Conservation (phyloP, 75 land plant genomes). For the Picea glauca region DNA sequence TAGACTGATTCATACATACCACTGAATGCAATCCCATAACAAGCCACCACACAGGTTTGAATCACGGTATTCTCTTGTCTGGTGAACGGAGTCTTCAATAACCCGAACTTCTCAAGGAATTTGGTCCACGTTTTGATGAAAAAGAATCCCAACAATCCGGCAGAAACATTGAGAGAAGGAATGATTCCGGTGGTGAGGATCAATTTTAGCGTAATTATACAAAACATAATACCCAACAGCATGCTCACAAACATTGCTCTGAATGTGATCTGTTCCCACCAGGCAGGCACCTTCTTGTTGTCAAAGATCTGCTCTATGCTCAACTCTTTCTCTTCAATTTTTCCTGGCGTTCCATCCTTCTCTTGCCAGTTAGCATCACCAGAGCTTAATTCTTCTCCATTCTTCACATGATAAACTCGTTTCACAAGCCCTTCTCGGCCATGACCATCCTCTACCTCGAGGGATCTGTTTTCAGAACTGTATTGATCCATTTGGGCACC, state of each 20-base stretch:
- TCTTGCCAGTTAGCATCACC: too few species aligned
- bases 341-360: too few species aligned
- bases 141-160: constrained; percentile 70
- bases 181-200: constrained; percentile 65
- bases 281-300: constrained; percentile 21
- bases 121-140: constrained; percentile 47
- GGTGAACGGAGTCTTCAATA: constrained; percentile 61
- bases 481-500: too few species aligned
- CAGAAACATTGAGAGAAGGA: constrained; percentile 76
- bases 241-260: constrained; percentile 59
- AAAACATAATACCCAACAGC: constrained; percentile 58
- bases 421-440: too few species aligned
- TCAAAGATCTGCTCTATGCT: too few species aligned
- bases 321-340: too few species aligned
- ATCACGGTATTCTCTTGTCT: constrained; percentile 85
- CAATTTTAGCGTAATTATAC: constrained; percentile 16
- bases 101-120: constrained; percentile 29
- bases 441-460: too few species aligned
- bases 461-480: too few species aligned
- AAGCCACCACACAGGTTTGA: constrained; percentile 78
- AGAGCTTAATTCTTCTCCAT: too few species aligned
- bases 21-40: constrained; percentile 72
- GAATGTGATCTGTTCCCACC: constrained; percentile 64
- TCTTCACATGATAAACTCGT: too few species aligned
- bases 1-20: constrained; percentile 18